These are phyloP conservation scores for Oryza glaberrima DNA, from an alignment of 176 grass and related monocot genomes.

Conservation along the genomic window DNA sequence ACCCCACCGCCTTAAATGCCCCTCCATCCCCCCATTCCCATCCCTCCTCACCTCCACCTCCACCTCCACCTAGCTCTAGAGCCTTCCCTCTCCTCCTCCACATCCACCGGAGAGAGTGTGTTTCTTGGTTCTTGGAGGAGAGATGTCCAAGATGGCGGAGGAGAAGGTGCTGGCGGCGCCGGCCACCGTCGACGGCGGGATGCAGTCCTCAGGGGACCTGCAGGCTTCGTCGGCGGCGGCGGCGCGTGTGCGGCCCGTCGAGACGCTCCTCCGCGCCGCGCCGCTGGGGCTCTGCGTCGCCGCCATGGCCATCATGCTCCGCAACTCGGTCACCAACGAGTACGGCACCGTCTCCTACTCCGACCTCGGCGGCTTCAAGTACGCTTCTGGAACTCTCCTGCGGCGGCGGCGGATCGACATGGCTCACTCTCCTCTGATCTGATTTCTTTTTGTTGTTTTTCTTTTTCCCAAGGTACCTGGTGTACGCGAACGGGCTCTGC, in stretches of 20 bases:
- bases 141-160: slow-evolving; percentile 60
- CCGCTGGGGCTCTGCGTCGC: slow-evolving; percentile 80
- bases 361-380: slow-evolving; percentile 88
- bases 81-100: not conserved
- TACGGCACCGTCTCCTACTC: slow-evolving; percentile 82
- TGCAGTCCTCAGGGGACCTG: not conserved
- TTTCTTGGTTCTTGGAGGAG: not conserved
- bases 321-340: slow-evolving; percentile 73
- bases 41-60: not conserved
- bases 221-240: not conserved
- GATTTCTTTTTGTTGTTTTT: not conserved
- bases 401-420: too few relatives aligned
- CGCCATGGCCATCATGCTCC: slow-evolving; percentile 83
- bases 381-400: not conserved
- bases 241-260: slow-evolving; percentile 45
- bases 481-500: slow-evolving; percentile 80
- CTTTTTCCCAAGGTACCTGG: slow-evolving; percentile 62
- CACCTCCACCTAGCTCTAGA: not conserved
- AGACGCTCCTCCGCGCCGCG: slow-evolving; percentile 75
- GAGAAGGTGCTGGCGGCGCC: slow-evolving; percentile 44
- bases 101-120: not conserved
- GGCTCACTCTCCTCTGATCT: not conserved
- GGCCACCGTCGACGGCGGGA: not conserved
- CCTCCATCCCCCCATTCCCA: not conserved
- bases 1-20: slow-evolving; percentile 43